Conservation (phyloP, 768 basidiomycete genomes). For the Artomyces pyxidatus region DNA sequence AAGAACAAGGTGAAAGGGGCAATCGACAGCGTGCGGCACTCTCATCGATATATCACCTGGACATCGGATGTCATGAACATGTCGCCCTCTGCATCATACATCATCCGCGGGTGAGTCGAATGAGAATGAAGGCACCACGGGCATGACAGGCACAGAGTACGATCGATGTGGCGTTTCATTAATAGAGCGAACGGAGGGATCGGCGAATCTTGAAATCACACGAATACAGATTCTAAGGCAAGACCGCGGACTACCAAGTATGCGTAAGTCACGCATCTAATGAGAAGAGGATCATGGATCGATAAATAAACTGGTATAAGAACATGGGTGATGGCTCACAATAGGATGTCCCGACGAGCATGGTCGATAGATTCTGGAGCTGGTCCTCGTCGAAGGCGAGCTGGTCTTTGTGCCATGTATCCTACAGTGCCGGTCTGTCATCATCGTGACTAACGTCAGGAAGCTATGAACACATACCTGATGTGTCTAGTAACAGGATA, state of each 20-base stretch:
- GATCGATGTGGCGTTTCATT: too few relatives aligned
- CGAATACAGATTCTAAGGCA: neutral
- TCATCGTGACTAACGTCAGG: too few relatives aligned
- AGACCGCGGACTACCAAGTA: too few relatives aligned
- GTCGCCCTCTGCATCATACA: too few relatives aligned
- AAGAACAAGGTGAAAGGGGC: too few relatives aligned
- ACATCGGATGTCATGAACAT: too few relatives aligned
- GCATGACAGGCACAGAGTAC: too few relatives aligned
- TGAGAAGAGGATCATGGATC: neutral
- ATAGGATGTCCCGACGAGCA: slow-evolving; percentile 86
- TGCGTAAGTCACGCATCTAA: slow-evolving; percentile 1
- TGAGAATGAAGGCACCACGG: too few relatives aligned
- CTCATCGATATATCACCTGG: too few relatives aligned
- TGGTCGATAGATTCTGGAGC: slow-evolving; percentile 75
- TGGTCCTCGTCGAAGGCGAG: slow-evolving; percentile 85
- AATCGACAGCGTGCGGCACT: too few relatives aligned
- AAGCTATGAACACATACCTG: slow-evolving; percentile 17
- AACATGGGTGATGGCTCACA: slow-evolving; percentile 37
- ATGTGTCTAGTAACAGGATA: slow-evolving; percentile 24
- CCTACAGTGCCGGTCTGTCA: slow-evolving; percentile 34
- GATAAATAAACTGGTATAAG: neutral
- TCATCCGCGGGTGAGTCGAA: too few relatives aligned
- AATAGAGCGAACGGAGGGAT: too few relatives aligned
- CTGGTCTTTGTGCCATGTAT: slow-evolving; percentile 90
- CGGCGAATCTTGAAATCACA: neutral